Conservation (phyloP, 169 alveolate species). For the Plasmodium gallinaceum region DNA sequence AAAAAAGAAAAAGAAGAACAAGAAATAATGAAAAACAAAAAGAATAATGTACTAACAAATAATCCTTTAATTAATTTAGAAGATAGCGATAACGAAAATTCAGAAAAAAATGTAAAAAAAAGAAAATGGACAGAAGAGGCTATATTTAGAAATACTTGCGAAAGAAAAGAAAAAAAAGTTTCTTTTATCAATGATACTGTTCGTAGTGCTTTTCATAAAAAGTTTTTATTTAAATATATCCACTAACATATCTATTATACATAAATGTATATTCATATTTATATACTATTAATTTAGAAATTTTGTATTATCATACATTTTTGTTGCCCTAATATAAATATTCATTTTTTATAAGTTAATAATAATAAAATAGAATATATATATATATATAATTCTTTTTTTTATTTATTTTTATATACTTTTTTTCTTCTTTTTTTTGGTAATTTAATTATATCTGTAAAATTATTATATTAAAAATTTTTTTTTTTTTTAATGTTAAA, state of each 20-base stretch:
- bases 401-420: not conserved
- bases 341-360: too few relatives aligned
- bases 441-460: too few relatives aligned
- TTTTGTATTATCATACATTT: too few relatives aligned
- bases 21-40: slow-evolving; percentile 56
- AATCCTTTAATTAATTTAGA: slow-evolving; percentile 85
- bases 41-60: slow-evolving; percentile 82
- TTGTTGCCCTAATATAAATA: too few relatives aligned
- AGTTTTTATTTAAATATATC: slow-evolving; percentile 92
- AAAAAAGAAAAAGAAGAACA: slow-evolving; percentile 84
- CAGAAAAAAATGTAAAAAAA: slow-evolving; percentile 88
- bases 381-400: not conserved
- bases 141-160: slow-evolving; percentile 91
- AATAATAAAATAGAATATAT: too few relatives aligned
- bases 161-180: slow-evolving; percentile 81
- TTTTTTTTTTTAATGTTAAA: not conserved
- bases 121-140: slow-evolving; percentile 93
- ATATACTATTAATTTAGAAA: not conserved
- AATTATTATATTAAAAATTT: too few relatives aligned
- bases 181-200: slow-evolving; percentile 94
- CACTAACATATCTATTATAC: slow-evolving; percentile 7
- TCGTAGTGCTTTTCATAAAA: slow-evolving; percentile 94
- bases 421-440: slow-evolving; percentile 2
- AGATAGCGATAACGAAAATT: slow-evolving; percentile 76
- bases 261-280: not conserved